Conservation (phyloP, 352 stramenopile species). For the Aphanomyces stellatus region DNA sequence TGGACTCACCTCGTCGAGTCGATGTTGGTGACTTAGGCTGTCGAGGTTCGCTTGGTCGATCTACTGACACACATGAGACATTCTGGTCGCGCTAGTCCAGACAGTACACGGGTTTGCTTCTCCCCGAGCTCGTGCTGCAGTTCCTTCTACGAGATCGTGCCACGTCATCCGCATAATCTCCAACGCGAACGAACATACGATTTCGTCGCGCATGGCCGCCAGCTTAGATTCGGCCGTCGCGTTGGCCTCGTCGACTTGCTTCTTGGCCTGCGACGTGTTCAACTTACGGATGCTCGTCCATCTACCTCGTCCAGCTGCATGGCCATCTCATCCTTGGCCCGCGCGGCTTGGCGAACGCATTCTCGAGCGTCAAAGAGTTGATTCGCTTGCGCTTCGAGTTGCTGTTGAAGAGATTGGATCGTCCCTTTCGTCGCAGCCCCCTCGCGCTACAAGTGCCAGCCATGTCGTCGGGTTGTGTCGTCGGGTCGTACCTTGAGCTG, state of each 20-base stretch:
- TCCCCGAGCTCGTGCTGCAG: neutral
- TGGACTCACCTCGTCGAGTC: slow-evolving; percentile 1
- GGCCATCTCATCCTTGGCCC: no score
- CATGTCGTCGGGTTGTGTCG: neutral
- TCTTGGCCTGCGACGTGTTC: neutral
- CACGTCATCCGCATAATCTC: slow-evolving; percentile 29
- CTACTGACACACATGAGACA: neutral
- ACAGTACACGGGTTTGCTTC: slow-evolving; percentile 7
- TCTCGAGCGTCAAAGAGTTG: neutral
- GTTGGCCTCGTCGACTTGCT: neutral
- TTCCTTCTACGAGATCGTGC: slow-evolving; percentile 34
- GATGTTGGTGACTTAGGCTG: neutral
- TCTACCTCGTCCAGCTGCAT: no score
- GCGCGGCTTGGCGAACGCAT: neutral
- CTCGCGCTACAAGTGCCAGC: neutral
- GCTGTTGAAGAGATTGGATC: slow-evolving; percentile 27
- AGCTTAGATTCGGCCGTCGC: neutral
- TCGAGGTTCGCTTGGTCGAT: neutral
- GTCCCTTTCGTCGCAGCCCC: neutral
- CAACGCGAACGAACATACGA: neutral
- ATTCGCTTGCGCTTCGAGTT: neutral
- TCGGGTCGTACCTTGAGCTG: slow-evolving; percentile 21
- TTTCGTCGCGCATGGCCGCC: neutral
- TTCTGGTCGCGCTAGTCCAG: no score
- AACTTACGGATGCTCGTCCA: no score